phyloP scores from a whole-genome alignment of 1,284 basidiomycete species.

The Sphagnurus paluster region DNA sequence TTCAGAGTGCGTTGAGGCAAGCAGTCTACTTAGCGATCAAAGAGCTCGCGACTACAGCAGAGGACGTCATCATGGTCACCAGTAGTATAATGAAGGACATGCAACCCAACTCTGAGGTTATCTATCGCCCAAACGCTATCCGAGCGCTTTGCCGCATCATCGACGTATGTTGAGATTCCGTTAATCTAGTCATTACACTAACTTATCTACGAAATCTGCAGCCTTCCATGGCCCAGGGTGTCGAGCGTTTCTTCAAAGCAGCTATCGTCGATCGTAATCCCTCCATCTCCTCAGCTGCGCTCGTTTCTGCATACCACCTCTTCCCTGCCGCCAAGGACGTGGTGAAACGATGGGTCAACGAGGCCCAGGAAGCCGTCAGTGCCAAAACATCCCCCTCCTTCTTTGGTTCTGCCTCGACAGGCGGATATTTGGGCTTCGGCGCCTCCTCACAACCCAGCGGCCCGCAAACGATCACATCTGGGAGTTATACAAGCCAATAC shows the following conservation, averaged over 20 bases:
- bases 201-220: conserved; percentile 29
- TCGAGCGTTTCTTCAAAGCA: conserved; percentile 99
- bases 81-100: conserved; percentile 99
- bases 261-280: conserved; percentile 98
- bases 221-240: conserved; percentile 97
- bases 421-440: conserved; percentile 73
- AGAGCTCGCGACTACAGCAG: conserved; percentile 93
- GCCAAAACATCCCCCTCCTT: conserved; percentile 79
- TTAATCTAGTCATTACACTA: conserved; percentile 12
- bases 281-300: conserved; percentile 93
- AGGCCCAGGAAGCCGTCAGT: conserved; percentile 95
- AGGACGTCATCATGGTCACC: conserved; percentile 99
- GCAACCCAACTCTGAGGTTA: conserved; percentile 98
- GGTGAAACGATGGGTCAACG: conserved; percentile 98
- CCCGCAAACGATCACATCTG: conserved; percentile 81
- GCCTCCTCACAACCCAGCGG: conserved; percentile 53
- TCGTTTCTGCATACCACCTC: conserved; percentile 97
- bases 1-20: conserved; percentile 90
- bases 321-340: conserved; percentile 93
- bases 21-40: conserved; percentile 99
- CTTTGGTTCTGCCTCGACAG: conserved; percentile 50
- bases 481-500: conserved; percentile 95
- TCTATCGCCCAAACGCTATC: conserved; percentile 98
- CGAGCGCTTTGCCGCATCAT: conserved; percentile 96
- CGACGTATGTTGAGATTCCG: conserved; percentile 66